These are phyloP conservation scores for Lactifluus subvellereus DNA, from an alignment of 768 basidiomycete species.

Conservation along the genomic window DNA sequence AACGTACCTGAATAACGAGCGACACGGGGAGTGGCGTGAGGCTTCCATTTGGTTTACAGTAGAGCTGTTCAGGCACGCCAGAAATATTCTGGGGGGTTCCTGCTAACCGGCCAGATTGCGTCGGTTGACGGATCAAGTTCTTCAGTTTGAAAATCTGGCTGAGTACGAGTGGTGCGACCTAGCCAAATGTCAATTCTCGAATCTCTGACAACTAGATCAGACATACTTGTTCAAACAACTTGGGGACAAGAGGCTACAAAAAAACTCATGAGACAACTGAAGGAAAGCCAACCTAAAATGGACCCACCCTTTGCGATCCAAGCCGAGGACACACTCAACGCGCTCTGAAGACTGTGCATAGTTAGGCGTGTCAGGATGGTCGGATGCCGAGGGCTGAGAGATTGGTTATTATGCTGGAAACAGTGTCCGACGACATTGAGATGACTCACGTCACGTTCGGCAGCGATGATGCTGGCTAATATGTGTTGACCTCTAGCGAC, in stretches of 20 bases:
- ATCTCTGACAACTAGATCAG: background rate
- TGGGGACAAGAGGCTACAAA: slow-evolving; percentile 13
- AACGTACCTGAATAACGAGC: slow-evolving; percentile 26
- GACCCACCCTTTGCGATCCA: slow-evolving; percentile 19
- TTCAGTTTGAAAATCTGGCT: slow-evolving; percentile 22
- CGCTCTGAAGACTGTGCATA: background rate
- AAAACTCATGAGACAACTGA: background rate
- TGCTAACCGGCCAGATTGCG: slow-evolving; percentile 18
- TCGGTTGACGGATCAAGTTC: slow-evolving; percentile 21
- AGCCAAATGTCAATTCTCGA: background rate
- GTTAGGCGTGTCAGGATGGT: background rate
- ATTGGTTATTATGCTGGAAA: background rate
- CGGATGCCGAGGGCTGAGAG: slow-evolving; percentile 1
- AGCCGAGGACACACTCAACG: slow-evolving; percentile 14
- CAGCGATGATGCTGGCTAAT: slow-evolving; percentile 24
- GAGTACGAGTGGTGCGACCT: slow-evolving; percentile 20
- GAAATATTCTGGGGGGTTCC: background rate
- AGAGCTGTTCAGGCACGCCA: slow-evolving; percentile 15
- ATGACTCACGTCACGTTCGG: slow-evolving; percentile 21
- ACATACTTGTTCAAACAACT: slow-evolving; percentile 19
- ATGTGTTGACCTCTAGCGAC: slow-evolving; percentile 21
- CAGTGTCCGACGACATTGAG: background rate
- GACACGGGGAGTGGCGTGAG: slow-evolving; percentile 26
- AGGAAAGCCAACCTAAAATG: background rate
- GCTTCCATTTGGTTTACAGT: slow-evolving; percentile 19